phyloP scores from a whole-genome alignment of 371 early-diverging fungal species.

The Polyrhizophydium stewartii region DNA sequence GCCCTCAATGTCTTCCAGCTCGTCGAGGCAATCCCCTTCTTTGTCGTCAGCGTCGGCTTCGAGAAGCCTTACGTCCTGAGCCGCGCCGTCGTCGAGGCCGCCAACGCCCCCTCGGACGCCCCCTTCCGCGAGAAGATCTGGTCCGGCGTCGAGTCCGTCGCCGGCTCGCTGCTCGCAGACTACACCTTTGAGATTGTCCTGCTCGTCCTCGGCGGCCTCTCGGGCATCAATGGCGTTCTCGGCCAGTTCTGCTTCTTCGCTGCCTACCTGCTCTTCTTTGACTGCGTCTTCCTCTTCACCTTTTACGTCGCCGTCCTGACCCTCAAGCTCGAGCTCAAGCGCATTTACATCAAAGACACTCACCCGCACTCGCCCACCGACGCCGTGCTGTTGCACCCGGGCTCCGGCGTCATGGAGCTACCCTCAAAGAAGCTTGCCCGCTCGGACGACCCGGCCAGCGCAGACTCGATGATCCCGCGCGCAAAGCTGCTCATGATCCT shows the following conservation, averaged over 20 bases:
- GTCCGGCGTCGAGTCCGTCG: slow-evolving; percentile 65
- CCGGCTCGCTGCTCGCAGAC: slow-evolving; percentile 65
- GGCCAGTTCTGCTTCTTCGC: slow-evolving; percentile 79
- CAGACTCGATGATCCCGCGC: slow-evolving; percentile 49
- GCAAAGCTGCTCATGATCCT: slow-evolving; percentile 49
- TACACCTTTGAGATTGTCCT: slow-evolving; percentile 79
- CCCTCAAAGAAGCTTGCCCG: not conserved
- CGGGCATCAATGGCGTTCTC: slow-evolving; percentile 52
- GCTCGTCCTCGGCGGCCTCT: slow-evolving; percentile 70
- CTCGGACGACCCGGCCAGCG: not conserved
- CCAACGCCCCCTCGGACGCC: slow-evolving; percentile 15
- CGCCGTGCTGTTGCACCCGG: not conserved
- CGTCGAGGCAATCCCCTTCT: slow-evolving; percentile 87
- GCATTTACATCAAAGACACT: slow-evolving; percentile 2
- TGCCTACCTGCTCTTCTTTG: slow-evolving; percentile 75
- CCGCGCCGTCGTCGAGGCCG: slow-evolving; percentile 65
- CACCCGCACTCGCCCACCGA: slow-evolving; percentile 6
- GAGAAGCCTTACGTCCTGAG: slow-evolving; percentile 83
- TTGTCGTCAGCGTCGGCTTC: slow-evolving; percentile 89
- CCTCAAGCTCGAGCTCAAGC: slow-evolving; percentile 73
- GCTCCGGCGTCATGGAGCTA: not conserved
- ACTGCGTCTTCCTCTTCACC: slow-evolving; percentile 79
- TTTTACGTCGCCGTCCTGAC: slow-evolving; percentile 83
- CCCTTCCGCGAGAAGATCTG: slow-evolving; percentile 63
- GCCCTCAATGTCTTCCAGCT: slow-evolving; percentile 25